Percentiles rank a stretch among this genome's conserved stretches.
Evolutionary conservation across 2,329 filamentous ascomycete species (phyloP).

Genomic region (Cladosporium sp.): DNA sequence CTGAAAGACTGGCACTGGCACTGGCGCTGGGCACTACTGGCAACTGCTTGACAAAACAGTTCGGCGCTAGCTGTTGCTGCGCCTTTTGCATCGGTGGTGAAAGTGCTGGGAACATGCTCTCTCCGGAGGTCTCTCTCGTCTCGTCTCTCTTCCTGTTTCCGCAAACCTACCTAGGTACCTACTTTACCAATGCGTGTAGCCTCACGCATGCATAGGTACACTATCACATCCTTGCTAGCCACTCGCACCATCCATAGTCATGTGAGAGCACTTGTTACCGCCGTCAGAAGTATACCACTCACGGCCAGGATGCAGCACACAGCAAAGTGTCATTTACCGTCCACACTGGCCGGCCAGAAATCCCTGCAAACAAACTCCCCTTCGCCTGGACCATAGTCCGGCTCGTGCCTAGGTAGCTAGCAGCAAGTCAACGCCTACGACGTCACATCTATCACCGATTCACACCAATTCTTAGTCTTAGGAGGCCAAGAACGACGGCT

Average conservation of each 20-base stretch:
- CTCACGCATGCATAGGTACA: background rate
- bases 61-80: slow-evolving; percentile 5
- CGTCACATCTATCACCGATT: background rate
- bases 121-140: too few species aligned
- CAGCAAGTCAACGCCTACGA: background rate
- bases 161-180: too few species aligned
- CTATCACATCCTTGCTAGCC: background rate
- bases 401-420: background rate
- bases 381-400: background rate
- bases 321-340: background rate
- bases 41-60: background rate
- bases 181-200: background rate
- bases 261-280: too few species aligned
- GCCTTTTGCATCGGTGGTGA: background rate
- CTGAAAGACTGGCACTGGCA: background rate
- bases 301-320: background rate
- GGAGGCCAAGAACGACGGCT: too few species aligned
- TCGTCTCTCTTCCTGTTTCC: too few species aligned
- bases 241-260: too few species aligned
- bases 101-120: slow-evolving; percentile 5
- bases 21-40: too few species aligned
- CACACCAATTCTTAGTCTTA: background rate
- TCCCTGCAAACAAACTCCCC: slow-evolving; percentile 7
- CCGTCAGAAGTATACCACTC: background rate
- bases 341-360: slow-evolving; percentile 1